Base-by-base conservation (phyloP, 345 rosid genomes). In the Hibiscus trionum region DNA sequence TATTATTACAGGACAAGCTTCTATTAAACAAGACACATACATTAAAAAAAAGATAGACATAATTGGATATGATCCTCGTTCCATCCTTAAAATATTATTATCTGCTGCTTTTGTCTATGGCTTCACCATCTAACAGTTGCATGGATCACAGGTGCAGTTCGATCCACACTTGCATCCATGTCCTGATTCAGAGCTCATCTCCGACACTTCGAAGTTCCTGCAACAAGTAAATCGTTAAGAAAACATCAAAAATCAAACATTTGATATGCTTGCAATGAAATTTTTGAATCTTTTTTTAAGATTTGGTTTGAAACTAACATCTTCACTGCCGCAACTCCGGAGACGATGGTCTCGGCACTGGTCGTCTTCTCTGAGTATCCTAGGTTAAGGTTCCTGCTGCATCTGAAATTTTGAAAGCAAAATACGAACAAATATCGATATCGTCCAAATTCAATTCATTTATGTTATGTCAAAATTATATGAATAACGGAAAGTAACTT, bases 161-260 rank as follows among this genome's bases (percentile, higher is more conserved):
- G 89, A 76, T 77, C 93, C 96, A 17, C 97, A 91, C 79, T 81
- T 88, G 81, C 97, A 91, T 27, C 74, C 85, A 27, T 77, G 66
- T 80, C 81, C 93, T 14, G 81, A 80, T 59, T 58, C 77, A 52
- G 37, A 52, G 77, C 78, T 74, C 86, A 75, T 79, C 83, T 82
- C 83, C 0, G 81, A 67, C 33, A n/a, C 61, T 77, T 79, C 82
- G 33, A 19, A n/a, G 52, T 19, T 10, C 84, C 88, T 86, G 75
- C 66, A 64, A 15, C 4, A 56, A 42, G n/a, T 50, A 4, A 14
- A 50, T 9, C 26, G 9, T 56, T 19, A 56, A 17, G 24, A 11
- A 46, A 71, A 27, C 3, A 4, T 16, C 8, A 46, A 46, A 8
- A 26, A 50, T 10, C 29, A 52, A 52, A 16, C 21, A 52, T 50